Conservation (phyloP, 345 rosid genomes). For the Eutrema heterophyllum region DNA sequence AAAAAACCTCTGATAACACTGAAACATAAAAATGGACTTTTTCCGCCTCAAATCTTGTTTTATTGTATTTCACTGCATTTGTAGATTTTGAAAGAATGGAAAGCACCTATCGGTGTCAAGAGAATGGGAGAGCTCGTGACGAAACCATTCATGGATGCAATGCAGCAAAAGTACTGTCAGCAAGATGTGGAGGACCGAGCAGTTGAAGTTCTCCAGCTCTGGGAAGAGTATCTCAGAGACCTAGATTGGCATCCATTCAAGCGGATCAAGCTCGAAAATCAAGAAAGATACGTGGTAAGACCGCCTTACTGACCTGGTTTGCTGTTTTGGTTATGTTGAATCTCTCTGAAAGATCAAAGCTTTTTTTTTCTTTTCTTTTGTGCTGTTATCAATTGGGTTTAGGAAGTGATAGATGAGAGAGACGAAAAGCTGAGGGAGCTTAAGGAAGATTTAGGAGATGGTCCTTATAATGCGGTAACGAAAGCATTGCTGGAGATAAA, state of each 20-base stretch:
- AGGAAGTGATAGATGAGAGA: constrained; percentile 49
- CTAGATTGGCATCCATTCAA: constrained; percentile 90
- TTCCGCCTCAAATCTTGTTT: not conserved
- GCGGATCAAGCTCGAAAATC: constrained; percentile 35
- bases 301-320: not conserved
- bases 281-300: constrained; percentile 54
- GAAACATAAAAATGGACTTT: not conserved
- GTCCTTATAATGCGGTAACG: constrained; percentile 53
- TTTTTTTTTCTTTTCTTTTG: not conserved
- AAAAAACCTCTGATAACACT: not conserved
- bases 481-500: constrained; percentile 65
- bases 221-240: constrained; percentile 88
- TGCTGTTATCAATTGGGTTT: not conserved
- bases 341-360: not conserved
- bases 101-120: constrained; percentile 57
- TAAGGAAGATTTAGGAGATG: constrained; percentile 52
- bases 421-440: constrained; percentile 65
- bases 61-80: constrained; percentile 15
- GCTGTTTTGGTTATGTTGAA: not conserved
- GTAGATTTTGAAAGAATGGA: constrained; percentile 59
- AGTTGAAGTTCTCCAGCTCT: constrained; percentile 67
- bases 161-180: constrained; percentile 62
- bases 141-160: constrained; percentile 68
- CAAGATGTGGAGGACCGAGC: constrained; percentile 80
- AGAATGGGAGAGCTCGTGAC: constrained; percentile 93